phyloP scores from a whole-genome alignment of 2,329 filamentous ascomycete genomes.

The Sporothrix pseudoabietina region DNA sequence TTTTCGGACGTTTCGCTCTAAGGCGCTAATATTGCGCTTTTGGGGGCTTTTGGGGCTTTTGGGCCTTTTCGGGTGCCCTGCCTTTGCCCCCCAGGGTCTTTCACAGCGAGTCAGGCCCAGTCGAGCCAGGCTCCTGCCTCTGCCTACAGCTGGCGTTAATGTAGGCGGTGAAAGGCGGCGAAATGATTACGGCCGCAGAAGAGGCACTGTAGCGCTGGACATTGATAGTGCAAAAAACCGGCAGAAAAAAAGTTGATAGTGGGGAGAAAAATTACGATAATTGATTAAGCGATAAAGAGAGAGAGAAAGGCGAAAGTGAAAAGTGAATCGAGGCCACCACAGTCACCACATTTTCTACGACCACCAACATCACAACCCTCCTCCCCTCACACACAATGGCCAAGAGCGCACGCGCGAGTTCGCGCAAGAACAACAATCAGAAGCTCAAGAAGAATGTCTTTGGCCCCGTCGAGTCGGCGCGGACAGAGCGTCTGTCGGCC shows the following conservation, averaged over 20 bases:
- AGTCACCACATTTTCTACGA: background rate
- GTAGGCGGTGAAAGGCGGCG: constrained; percentile 27
- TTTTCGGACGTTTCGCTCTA: constrained; percentile 23
- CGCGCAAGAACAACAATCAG: constrained; percentile 79
- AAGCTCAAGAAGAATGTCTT: constrained; percentile 81
- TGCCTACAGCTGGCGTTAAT: background rate
- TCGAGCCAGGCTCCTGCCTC: background rate
- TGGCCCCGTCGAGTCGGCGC: constrained; percentile 75
- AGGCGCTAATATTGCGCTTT: background rate
- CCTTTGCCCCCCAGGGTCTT: background rate
- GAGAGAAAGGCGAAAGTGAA: background rate
- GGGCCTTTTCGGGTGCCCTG: background rate
- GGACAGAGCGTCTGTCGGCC: constrained; percentile 79
- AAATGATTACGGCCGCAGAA: background rate
- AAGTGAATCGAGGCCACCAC: constrained; percentile 3
- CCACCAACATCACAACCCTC: background rate
- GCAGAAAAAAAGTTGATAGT: constrained; percentile 31
- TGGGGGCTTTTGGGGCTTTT: background rate
- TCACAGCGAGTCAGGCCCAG: too few species aligned
- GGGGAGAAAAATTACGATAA: constrained; percentile 19
- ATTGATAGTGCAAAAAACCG: constrained; percentile 29
- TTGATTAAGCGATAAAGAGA: background rate
- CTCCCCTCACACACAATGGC: constrained; percentile 64
- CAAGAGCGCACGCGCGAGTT: constrained; percentile 78
- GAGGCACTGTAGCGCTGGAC: background rate